phyloP scores from a whole-genome alignment of 1,139 yeast species.

The Saccharomyces hybrid region DNA sequence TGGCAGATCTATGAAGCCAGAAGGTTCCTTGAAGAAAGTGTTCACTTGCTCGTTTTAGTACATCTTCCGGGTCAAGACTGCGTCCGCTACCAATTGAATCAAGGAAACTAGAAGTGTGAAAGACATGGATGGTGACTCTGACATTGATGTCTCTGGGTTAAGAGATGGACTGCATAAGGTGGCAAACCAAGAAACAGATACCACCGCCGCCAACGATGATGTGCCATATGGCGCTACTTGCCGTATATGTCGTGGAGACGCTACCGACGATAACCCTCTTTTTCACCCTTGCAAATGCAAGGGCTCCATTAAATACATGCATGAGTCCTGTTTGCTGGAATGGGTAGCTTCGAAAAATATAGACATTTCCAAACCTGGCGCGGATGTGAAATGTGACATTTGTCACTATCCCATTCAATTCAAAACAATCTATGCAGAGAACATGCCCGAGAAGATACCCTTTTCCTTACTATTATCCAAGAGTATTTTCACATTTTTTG shows the following conservation, averaged over 20 bases:
- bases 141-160: background rate
- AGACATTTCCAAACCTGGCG: conserved; percentile 30
- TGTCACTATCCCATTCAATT: conserved; percentile 75
- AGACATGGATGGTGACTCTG: background rate
- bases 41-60: background rate
- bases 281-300: conserved; percentile 90
- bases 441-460: conserved; percentile 66
- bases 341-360: conserved; percentile 52
- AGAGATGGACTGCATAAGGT: background rate
- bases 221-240: conserved; percentile 45
- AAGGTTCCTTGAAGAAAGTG: background rate
- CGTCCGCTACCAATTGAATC: background rate
- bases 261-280: conserved; percentile 67
- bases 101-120: background rate
- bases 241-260: conserved; percentile 91
- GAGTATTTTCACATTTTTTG: conserved; percentile 23
- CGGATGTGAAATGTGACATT: conserved; percentile 68
- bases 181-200: background rate
- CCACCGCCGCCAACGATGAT: conserved; percentile 2
- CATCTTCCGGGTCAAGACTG: background rate
- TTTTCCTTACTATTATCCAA: conserved; percentile 38
- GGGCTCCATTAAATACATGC: conserved; percentile 89
- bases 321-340: conserved; percentile 82
- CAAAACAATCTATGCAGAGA: conserved; percentile 58
- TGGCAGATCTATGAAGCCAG: background rate